Base-by-base conservation (phyloP, 176 grass and related monocot species). In the Eleusine coracana region DNA sequence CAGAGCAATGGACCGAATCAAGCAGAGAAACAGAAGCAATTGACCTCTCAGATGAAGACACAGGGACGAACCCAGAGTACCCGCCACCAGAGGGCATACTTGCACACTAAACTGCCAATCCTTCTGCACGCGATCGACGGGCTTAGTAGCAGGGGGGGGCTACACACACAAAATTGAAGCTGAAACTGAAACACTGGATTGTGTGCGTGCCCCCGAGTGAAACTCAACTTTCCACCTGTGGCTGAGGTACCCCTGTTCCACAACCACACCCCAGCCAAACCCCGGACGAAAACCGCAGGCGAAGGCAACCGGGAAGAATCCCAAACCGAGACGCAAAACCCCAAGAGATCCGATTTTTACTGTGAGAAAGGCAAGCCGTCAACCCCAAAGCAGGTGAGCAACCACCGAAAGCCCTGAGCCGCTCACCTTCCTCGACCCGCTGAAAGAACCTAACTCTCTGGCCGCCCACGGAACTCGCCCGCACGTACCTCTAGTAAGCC, bases 291-390 rank as follows among this genome's bases (percentile, higher is more conserved):
- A 50, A 36, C 51, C 17, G 27, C 66, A 21, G 55, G 41, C 31
- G 70, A 71, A 63, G 6, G 69, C 61, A 74, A 52, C 63, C 34
- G 62, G 74, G 66, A 87, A 79, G 79, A 63, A 82, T 21, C 40
- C 18, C 75, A 50, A 60, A 59, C 74, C 6, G 10, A 8, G 38
- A 60, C 73, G 58, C 78, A 28, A 82, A 72, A 31, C 60, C 73
- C 65, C n/a, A 50, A 42, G 66, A 70, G 75, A 87, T 79, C 50
- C 75, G 31, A 69, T 45, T 83, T 71, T 79, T 60, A 75, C 84
- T 25, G 42, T 42, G 74, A 41, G 74, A 74, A 79, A 79, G 74
- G 80, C 80, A 8, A 56, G 72, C 67, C 69, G 77, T 86, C 74
- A 75, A 61, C 62, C 77, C 36, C 73, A 55, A 52, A 51, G 46